These are phyloP conservation scores for Colletotrichum orchidophilum DNA, from an alignment of 2,329 filamentous ascomycete genomes.

Conservation along the genomic window DNA sequence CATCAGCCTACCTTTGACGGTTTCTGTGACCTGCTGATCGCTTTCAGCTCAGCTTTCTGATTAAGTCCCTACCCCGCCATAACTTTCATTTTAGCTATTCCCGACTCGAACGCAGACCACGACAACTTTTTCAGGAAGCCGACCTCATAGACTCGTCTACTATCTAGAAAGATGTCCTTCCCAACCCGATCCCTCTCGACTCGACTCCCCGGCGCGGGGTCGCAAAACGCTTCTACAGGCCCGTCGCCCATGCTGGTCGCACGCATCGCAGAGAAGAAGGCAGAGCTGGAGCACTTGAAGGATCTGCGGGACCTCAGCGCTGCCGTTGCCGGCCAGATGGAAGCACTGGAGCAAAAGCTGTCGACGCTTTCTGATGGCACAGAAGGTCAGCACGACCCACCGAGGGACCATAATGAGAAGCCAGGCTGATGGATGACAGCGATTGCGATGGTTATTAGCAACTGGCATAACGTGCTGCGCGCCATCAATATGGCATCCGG, in stretches of 20 bases:
- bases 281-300: slow-evolving; percentile 81
- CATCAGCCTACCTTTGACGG: background rate
- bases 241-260: slow-evolving; percentile 77
- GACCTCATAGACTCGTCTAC: background rate
- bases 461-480: slow-evolving; percentile 87
- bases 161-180: slow-evolving; percentile 58
- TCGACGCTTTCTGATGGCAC: slow-evolving; percentile 82
- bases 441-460: slow-evolving; percentile 84
- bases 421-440: slow-evolving; percentile 55
- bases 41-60: background rate
- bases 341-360: slow-evolving; percentile 80
- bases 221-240: slow-evolving; percentile 55
- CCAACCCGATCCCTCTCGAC: slow-evolving; percentile 67
- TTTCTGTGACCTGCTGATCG: background rate
- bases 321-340: slow-evolving; percentile 83
- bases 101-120: background rate
- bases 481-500: slow-evolving; percentile 89
- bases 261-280: slow-evolving; percentile 86
- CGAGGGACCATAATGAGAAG: background rate
- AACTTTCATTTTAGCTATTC: background rate
- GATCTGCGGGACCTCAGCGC: slow-evolving; percentile 83
- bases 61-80: background rate
- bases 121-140: background rate
- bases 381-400: slow-evolving; percentile 64
- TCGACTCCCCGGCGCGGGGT: slow-evolving; percentile 72